Evolutionary conservation across 164 flowering plant species (phyloP).

Genomic region (Vitis rupestris): DNA sequence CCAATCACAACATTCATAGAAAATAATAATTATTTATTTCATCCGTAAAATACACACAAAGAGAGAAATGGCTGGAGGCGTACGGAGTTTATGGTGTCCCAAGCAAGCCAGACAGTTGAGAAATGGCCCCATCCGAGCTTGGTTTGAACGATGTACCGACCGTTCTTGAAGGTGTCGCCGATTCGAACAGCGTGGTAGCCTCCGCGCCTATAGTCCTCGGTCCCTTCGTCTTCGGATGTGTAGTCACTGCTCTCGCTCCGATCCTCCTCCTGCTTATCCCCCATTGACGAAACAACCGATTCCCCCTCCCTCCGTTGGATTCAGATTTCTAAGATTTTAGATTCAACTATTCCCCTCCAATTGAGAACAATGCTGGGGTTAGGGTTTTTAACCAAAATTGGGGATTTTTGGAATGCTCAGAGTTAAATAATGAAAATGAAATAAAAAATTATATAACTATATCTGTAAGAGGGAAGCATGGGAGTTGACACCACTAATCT

Average conservation of each 20-base stretch:
- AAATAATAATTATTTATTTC: too few relatives aligned
- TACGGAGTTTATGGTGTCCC: constrained; percentile 57
- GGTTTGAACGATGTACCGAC: constrained; percentile 57
- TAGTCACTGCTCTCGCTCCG: constrained; percentile 43
- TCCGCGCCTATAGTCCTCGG: constrained; percentile 63
- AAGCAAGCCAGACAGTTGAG: constrained; percentile 82
- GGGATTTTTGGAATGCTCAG: too few relatives aligned
- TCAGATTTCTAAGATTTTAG: constrained; percentile 1
- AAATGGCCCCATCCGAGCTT: constrained; percentile 86
- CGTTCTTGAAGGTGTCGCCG: constrained; percentile 61
- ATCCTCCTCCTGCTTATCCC: constrained; percentile 21
- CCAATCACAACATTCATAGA: too few relatives aligned
- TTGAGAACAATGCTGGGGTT: too few relatives aligned
- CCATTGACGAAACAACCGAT: constrained; percentile 7
- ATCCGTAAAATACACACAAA: background rate
- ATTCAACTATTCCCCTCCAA: background rate
- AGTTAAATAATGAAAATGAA: too few relatives aligned
- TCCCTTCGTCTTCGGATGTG: constrained; percentile 74
- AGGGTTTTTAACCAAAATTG: too few relatives aligned
- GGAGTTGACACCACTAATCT: too few relatives aligned
- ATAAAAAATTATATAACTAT: too few relatives aligned
- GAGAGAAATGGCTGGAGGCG: constrained; percentile 1
- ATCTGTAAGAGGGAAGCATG: too few relatives aligned
- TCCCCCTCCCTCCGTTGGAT: constrained; percentile 2
- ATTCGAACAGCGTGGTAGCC: constrained; percentile 64